Conservation (phyloP, 495 filamentous ascomycete species). For the Cenococcum geophilum region DNA sequence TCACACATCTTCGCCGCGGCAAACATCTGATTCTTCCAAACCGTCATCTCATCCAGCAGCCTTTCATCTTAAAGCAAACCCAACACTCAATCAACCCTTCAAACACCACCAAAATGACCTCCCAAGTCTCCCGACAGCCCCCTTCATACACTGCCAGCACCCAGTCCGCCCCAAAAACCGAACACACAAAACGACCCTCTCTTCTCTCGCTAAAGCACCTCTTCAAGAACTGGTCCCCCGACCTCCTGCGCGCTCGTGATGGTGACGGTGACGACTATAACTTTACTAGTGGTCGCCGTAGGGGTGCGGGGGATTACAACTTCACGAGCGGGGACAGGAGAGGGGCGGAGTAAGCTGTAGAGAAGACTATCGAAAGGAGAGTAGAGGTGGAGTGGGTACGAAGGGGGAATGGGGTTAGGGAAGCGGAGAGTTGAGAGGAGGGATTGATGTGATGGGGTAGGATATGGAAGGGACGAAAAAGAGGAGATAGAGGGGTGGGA, state of each 20-base stretch:
- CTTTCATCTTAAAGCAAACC: background rate
- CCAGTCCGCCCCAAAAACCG: background rate
- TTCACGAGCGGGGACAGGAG: background rate
- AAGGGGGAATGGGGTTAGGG: too few species aligned
- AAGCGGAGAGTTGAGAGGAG: too few species aligned
- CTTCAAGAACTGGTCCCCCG: slow-evolving; percentile 19
- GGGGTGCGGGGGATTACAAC: background rate
- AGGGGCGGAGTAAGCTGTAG: background rate
- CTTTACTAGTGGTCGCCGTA: slow-evolving; percentile 6
- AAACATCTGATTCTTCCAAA: too few species aligned
- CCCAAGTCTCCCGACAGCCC: background rate
- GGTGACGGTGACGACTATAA: slow-evolving; percentile 26
- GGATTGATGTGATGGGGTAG: too few species aligned
- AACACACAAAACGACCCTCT: background rate
- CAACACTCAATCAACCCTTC: background rate
- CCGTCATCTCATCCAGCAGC: too few species aligned
- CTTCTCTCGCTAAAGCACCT: slow-evolving; percentile 9
- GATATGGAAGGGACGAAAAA: too few species aligned
- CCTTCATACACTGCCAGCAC: too few species aligned
- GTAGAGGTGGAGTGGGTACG: too few species aligned
- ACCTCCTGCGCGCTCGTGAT: slow-evolving; percentile 8
- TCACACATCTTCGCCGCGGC: too few species aligned
- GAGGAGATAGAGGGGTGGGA: too few species aligned
- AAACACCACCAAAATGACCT: background rate
- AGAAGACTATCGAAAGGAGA: background rate